These are phyloP conservation scores for Starmera pachycereana DNA, from an alignment of 805 yeast genomes.

Conservation along the genomic window DNA sequence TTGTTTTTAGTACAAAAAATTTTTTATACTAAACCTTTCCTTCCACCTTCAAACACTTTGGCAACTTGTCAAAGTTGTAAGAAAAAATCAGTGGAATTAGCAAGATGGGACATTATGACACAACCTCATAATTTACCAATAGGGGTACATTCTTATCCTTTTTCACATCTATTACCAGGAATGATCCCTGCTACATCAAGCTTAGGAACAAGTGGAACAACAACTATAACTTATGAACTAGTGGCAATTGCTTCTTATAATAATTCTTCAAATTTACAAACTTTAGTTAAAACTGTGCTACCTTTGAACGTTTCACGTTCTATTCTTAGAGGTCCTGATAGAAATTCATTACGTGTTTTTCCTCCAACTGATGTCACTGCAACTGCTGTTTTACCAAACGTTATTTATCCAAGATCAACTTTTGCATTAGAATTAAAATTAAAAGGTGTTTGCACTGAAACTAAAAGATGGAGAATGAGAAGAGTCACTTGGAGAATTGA, in stretches of 20 bases:
- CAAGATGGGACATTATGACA: constrained; percentile 79
- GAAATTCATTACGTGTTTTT: constrained; percentile 80
- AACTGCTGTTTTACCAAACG: constrained; percentile 79
- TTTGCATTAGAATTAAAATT: constrained; percentile 77
- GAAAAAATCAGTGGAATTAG: constrained; percentile 47
- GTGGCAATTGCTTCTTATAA: constrained; percentile 48
- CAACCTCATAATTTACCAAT: constrained; percentile 44
- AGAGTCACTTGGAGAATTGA: constrained; percentile 84
- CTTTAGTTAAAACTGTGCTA: constrained; percentile 34
- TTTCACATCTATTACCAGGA: constrained; percentile 84
- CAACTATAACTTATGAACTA: constrained; percentile 62
- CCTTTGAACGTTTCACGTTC: constrained; percentile 73
- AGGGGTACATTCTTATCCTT: constrained; percentile 84
- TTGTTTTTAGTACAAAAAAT: constrained; percentile 66
- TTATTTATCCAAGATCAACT: constrained; percentile 76
- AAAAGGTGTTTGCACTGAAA: constrained; percentile 55
- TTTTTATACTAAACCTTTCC: constrained; percentile 54
- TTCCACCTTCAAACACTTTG: constrained; percentile 39
- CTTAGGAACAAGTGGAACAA: constrained; percentile 41
- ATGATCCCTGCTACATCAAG: constrained; percentile 66
- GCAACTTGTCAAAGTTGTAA: constrained; percentile 51
- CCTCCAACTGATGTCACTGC: constrained; percentile 94
- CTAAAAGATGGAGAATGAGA: constrained; percentile 83
- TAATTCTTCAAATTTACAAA: constrained; percentile 20
- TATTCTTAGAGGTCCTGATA: constrained; percentile 70